Conservation (phyloP, 257 asterid species). For the Solanum lycopersicoides region DNA sequence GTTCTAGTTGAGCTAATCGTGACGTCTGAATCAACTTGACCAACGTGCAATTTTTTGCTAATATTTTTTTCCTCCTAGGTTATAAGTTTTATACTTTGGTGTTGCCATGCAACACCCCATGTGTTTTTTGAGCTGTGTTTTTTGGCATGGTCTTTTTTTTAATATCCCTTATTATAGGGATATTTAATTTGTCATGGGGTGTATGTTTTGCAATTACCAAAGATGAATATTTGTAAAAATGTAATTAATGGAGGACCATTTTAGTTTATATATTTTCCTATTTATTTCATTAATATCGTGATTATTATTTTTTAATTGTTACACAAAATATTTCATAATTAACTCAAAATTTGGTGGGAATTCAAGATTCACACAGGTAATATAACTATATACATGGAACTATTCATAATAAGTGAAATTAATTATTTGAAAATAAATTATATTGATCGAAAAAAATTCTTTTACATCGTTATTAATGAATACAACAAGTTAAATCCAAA, state of each 20-base stretch:
- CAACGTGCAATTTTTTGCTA: background rate
- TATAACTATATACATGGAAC: too few relatives aligned
- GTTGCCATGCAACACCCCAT: constrained; percentile 3
- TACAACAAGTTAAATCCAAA: background rate
- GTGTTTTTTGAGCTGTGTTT: constrained; percentile 24
- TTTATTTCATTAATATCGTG: background rate
- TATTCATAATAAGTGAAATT: too few relatives aligned
- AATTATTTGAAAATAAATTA: background rate
- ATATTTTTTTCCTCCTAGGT: background rate
- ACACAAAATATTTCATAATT: background rate
- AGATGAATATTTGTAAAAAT: background rate
- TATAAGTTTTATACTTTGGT: background rate
- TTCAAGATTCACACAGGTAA: background rate
- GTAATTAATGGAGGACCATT: background rate
- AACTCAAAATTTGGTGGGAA: background rate
- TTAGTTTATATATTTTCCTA: background rate
- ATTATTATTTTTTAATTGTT: background rate
- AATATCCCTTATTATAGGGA: background rate
- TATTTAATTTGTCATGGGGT: constrained; percentile 2
- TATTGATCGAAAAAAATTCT: background rate
- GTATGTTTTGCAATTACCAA: constrained; percentile 5
- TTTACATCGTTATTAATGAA: background rate
- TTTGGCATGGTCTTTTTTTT: constrained; percentile 18
- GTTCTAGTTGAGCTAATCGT: background rate
- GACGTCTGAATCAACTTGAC: background rate